Evolutionary conservation across 441 rosid species (phyloP).

Genomic region (Populus hybrid): DNA sequence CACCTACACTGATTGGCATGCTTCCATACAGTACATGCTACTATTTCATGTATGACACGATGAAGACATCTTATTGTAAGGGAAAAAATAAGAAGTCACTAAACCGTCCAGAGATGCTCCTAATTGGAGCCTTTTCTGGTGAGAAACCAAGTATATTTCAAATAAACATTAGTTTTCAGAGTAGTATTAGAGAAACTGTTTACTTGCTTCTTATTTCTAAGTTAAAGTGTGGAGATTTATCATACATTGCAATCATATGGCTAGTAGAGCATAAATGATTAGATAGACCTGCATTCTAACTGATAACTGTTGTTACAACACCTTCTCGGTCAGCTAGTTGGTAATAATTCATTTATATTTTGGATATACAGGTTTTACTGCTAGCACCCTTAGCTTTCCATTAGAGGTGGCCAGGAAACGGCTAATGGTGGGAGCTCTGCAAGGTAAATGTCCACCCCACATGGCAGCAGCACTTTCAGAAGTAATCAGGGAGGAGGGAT

Average conservation of each 20-base stretch:
- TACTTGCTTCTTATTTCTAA: not conserved
- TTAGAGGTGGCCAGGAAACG: conserved; percentile 96
- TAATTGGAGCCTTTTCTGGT: conserved; percentile 89
- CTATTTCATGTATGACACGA: conserved; percentile 80
- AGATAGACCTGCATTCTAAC: not conserved
- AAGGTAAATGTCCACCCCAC: conserved; percentile 89
- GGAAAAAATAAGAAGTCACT: conserved; percentile 73
- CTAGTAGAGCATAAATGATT: not conserved
- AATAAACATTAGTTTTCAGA: not conserved
- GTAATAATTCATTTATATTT: not conserved
- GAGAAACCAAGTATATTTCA: conserved; percentile 14
- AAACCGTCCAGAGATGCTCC: conserved; percentile 86
- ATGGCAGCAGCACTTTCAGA: conserved; percentile 91
- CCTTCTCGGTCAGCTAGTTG: not conserved
- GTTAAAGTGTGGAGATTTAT: not conserved
- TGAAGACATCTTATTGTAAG: conserved; percentile 71
- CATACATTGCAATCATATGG: not conserved
- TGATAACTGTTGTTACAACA: not conserved
- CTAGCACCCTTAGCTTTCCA: conserved; percentile 94
- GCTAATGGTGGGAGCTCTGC: conserved; percentile 93
- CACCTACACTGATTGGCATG: too few species aligned
- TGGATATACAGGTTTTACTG: conserved; percentile 68
- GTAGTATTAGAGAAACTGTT: not conserved
- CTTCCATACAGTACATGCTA: too few species aligned
- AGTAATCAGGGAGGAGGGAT: conserved; percentile 75